Evolutionary conservation across 257 asterid species (phyloP), one percentile per base, ranked within the genome.

Genomic region (Datura wrightii): DNA sequence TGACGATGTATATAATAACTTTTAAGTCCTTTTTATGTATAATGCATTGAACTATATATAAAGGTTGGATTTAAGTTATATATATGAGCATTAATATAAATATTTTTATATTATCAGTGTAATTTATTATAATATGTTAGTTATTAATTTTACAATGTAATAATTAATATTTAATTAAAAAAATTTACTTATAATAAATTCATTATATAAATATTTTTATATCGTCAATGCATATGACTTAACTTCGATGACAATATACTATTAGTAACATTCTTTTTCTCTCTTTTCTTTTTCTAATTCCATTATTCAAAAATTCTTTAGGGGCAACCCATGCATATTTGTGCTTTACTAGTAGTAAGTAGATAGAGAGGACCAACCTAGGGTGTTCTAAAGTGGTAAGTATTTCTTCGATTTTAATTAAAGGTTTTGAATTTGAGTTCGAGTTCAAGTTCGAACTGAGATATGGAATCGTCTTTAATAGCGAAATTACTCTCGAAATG

Each of bases 271-370:
- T 15, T 83, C 41, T 50, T 16, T 16, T 42, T 34, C 5, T 6
- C 8, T 16, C 11, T 65, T 4, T 79, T 53, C 31, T 16, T 48
- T 67, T 50, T 71, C 24, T 41, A 58, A 31, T 55, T 58, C 55
- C 72, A 41, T 53, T 48, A 15, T 46, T 2, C 6, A 34, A 36
- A 55, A 18, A 5, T 1, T 14, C 19, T 44, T 16, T 55, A 58
- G n/a, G 41, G 37, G 54, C 54, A 16, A 79, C 59, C 71, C 89
- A 79, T 69, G 60, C 66, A 34, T 18, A 39, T 85, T 87, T 78
- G 79, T 84, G 83, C 54, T 78, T 78, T 82, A 81, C 39, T 70
- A 9, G 46, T 50, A 1, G 16, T 18, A 24, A 39, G 13, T 44
- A 44, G 52, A 66, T 53, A 70, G 46, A 41, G 31, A 41, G 42